Base-by-base conservation (phyloP, 805 yeast species). In the Jamesozyma lodderae region DNA sequence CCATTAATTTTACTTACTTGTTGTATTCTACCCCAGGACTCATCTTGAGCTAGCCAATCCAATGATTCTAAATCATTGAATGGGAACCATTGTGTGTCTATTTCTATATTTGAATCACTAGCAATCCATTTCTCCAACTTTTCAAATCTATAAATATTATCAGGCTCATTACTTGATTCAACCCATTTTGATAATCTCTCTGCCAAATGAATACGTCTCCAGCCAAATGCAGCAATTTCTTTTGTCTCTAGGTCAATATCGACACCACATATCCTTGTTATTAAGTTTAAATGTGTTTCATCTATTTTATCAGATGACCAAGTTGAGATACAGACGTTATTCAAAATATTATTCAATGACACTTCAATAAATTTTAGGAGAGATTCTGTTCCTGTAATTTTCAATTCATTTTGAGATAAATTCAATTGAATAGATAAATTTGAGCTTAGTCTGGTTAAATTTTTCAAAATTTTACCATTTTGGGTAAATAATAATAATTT, bases 391-490 rank as follows among this genome's bases (percentile, higher is more conserved):
- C 41, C 32, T 23, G 42, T 35, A 15, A 41, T 36, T 20, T 25
- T 34, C 20, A 43, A 31, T 30, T 43, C 38, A 22, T 38, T 38
- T 23, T 31, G 37, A 18, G 40, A 35, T 23, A 38, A 21, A 24
- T 43, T 38, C n/a, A 43, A 20, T 27, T 41, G 43, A 19, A 43
- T 33, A 2, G 31, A 27, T 10, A 43, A 16, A 17, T 43, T 38
- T 16, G 30, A 25, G 17, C 59, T 57, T 20, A 58, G 42, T 15
- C 57, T 44, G 4, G 59, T 48, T 26, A 58, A 47, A 40, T 58
- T 58, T 27, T 55, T 49, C 14, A 58, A 39, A 15, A 58, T 53
- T 46, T 53, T 58, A 37, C 63, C 62, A 38, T 56, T 57, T 34
- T 57, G 49, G 9, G 63, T 57, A 18, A 56, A 42, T 21, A 58